Conservation (phyloP, 2,329 filamentous ascomycete genomes). For the Aspergillus pseudoviridinutans region DNA sequence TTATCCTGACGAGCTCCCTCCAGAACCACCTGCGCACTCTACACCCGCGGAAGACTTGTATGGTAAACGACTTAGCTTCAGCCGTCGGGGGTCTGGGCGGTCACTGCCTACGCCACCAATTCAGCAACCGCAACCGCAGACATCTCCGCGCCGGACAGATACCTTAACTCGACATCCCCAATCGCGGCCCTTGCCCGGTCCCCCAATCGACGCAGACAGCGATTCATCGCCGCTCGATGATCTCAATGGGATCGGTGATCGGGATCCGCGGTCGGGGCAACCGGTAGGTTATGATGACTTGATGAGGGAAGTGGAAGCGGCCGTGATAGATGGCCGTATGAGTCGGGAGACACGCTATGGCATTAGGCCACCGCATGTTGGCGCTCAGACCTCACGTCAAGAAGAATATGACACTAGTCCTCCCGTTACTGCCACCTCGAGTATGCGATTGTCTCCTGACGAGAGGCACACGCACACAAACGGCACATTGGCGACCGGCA, state of each 20-base stretch:
- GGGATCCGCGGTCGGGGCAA: conserved; percentile 37
- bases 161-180: conserved; percentile 55
- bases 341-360: conserved; percentile 21
- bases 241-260: conserved; percentile 19
- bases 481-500: conserved; percentile 42
- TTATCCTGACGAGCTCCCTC: conserved; percentile 29
- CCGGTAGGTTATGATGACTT: conserved; percentile 51
- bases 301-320: conserved; percentile 54
- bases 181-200: conserved; percentile 56
- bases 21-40: conserved; percentile 31
- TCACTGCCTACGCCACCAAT: conserved; percentile 47
- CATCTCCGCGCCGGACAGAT: conserved; percentile 49
- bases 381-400: conserved; percentile 11
- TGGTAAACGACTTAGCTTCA: conserved; percentile 23
- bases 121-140: conserved; percentile 47
- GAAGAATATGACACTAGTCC: conserved; percentile 10
- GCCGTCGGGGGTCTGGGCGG: conserved; percentile 32
- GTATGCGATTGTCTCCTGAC: conserved; percentile 37
- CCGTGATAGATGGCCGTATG: conserved; percentile 40
- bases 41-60: conserved; percentile 22
- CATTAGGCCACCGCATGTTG: conserved; percentile 21
- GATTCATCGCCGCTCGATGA: conserved; percentile 16
- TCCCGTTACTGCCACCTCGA: conserved; percentile 9
- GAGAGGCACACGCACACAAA: conserved; percentile 48
- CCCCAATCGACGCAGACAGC: conserved; percentile 46